These are phyloP conservation scores for Aspergillus cejpii DNA, from an alignment of 2,329 filamentous ascomycete species.

Conservation along the genomic window DNA sequence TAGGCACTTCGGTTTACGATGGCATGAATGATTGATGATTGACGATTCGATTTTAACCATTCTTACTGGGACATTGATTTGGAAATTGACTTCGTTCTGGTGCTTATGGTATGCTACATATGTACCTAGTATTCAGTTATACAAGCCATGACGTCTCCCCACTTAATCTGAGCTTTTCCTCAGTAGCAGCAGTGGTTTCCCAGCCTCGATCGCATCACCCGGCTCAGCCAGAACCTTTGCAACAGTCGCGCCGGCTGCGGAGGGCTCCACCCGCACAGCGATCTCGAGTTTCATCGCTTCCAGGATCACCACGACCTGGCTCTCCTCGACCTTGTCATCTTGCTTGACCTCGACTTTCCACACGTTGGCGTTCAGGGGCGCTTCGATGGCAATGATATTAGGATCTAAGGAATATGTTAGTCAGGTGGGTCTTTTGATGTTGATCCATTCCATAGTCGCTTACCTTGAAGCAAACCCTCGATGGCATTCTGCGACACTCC, in stretches of 20 bases:
- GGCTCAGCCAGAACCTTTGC: conserved; percentile 39
- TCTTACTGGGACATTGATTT: too few relatives aligned
- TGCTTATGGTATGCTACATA: too few relatives aligned
- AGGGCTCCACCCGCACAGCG: conserved; percentile 33
- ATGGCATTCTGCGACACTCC: conserved; percentile 47
- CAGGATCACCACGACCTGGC: conserved; percentile 43
- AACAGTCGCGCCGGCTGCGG: conserved; percentile 26
- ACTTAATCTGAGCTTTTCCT: too few relatives aligned
- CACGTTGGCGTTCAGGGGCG: conserved; percentile 47
- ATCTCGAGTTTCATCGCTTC: conserved; percentile 57
- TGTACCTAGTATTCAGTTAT: too few relatives aligned
- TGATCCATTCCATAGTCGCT: too few relatives aligned
- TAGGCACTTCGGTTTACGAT: conserved; percentile 20
- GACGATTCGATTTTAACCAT: not conserved
- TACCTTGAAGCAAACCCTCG: conserved; percentile 45
- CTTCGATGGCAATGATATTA: conserved; percentile 34
- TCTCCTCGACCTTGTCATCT: conserved; percentile 39
- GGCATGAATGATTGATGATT: not conserved
- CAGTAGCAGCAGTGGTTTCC: conserved; percentile 28
- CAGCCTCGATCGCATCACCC: conserved; percentile 35
- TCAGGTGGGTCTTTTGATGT: too few relatives aligned
- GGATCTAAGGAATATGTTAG: too few relatives aligned
- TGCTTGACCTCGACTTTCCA: conserved; percentile 48
- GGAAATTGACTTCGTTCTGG: too few relatives aligned
- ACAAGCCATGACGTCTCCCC: too few relatives aligned